These are phyloP conservation scores for Fusarium floridanum DNA, from an alignment of 2,329 filamentous ascomycete genomes.

Conservation along the genomic window DNA sequence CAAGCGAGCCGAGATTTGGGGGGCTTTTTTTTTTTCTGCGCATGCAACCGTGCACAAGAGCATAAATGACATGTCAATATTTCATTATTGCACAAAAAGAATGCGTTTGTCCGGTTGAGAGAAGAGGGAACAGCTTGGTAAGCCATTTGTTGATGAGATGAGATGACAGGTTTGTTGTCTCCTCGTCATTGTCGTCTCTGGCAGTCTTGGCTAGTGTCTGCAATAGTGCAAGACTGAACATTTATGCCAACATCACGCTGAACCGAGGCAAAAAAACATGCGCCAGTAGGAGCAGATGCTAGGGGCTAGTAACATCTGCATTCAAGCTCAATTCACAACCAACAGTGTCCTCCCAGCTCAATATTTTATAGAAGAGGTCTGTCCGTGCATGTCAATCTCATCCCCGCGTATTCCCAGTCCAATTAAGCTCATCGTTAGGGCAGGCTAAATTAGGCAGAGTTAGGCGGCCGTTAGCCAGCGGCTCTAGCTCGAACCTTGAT, in stretches of 20 bases:
- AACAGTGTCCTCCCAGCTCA: background rate
- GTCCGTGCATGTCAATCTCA: background rate
- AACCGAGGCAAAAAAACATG: background rate
- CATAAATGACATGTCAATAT: background rate
- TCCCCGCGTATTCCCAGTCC: background rate
- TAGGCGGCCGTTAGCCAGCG: background rate
- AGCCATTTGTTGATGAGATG: background rate
- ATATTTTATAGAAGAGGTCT: background rate
- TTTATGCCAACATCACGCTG: background rate
- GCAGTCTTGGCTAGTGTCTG: background rate
- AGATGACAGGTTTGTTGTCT: background rate
- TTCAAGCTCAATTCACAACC: background rate
- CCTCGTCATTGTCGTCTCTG: background rate
- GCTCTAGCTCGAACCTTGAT: background rate
- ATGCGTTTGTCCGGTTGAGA: background rate
- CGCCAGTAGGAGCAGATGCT: background rate
- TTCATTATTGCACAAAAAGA: background rate
- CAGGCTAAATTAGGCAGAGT: background rate
- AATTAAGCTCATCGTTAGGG: background rate
- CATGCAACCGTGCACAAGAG: background rate
- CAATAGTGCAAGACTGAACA: background rate
- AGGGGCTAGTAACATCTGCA: background rate
- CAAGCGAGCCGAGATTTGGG: background rate
- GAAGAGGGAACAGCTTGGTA: background rate
- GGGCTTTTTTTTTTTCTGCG: background rate